Conservation (phyloP, 2,329 filamentous ascomycete species). For the Paecilomyces sp. region DNA sequence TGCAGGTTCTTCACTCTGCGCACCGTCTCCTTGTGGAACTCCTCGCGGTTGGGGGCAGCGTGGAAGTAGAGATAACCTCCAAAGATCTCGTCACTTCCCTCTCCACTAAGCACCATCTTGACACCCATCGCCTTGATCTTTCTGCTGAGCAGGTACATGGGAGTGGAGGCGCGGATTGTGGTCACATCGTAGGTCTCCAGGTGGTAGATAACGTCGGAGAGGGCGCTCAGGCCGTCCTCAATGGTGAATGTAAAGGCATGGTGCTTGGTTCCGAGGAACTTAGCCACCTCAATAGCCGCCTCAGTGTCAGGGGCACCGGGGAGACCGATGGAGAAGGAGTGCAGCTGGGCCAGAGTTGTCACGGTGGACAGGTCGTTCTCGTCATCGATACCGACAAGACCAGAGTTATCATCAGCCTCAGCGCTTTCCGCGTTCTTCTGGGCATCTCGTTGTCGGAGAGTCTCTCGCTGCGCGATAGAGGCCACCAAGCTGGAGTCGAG, state of each 20-base stretch:
- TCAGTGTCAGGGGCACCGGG: constrained; percentile 87
- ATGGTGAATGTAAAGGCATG: constrained; percentile 98
- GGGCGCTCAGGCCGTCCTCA: constrained; percentile 91
- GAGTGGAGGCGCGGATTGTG: constrained; percentile 94
- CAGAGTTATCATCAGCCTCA: constrained; percentile 40
- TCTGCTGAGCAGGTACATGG: constrained; percentile 94
- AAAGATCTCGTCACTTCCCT: constrained; percentile 97
- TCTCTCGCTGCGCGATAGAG: constrained; percentile 91
- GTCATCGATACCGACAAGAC: constrained; percentile 90
- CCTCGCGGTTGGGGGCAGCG: constrained; percentile 78
- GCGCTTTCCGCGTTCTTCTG: constrained; percentile 38
- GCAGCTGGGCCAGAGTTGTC: constrained; percentile 86
- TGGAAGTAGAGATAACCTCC: constrained; percentile 99
- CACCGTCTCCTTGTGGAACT: constrained; percentile 94
- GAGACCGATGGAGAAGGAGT: constrained; percentile 97
- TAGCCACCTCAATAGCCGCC: constrained; percentile 86
- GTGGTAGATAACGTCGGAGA: constrained; percentile 97
- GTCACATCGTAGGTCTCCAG: constrained; percentile 97
- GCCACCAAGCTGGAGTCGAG: constrained; percentile 94
- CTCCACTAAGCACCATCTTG: constrained; percentile 98
- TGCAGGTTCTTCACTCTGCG: constrained; percentile 95
- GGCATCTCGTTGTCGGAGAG: constrained; percentile 63
- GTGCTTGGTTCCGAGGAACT: constrained; percentile 95
- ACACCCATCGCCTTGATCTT: constrained; percentile 99
- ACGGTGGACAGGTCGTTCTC: constrained; percentile 82